Conservation (phyloP, 352 stramenopile species). For the Phytophthora brassicae region DNA sequence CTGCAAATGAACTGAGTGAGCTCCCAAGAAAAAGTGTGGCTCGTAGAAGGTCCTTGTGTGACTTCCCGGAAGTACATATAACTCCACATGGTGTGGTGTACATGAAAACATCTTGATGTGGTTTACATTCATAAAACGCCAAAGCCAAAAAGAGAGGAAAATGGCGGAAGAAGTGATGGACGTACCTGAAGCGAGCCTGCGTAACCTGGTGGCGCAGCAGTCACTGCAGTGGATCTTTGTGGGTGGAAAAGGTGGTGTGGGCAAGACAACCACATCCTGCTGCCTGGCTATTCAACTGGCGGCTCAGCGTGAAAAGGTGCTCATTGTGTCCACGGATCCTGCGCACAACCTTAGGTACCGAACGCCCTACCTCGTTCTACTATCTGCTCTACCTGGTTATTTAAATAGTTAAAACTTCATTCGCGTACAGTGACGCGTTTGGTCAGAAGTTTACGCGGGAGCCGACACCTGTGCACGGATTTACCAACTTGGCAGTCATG, state of each 20-base stretch:
- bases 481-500: constrained; percentile 98
- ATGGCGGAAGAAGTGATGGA: constrained; percentile 39
- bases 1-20: neutral
- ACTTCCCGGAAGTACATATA: neutral
- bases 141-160: neutral
- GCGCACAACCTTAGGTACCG: constrained; percentile 96
- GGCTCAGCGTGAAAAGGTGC: constrained; percentile 93
- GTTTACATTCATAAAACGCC: neutral
- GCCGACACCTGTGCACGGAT: constrained; percentile 97
- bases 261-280: constrained; percentile 98
- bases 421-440: constrained; percentile 99
- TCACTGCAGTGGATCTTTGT: constrained; percentile 95
- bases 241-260: constrained; percentile 93
- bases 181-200: constrained; percentile 87
- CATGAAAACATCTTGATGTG: neutral
- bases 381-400: neutral
- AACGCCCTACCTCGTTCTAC: neutral
- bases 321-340: constrained; percentile 99
- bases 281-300: constrained; percentile 93
- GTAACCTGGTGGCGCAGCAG: constrained; percentile 89
- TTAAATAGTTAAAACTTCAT: too few species aligned
- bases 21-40: neutral
- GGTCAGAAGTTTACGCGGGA: constrained; percentile 99
- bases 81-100: neutral
- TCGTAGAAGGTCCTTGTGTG: neutral